phyloP scores from a whole-genome alignment of 331 rosid genomes.

The Malus hybrid region DNA sequence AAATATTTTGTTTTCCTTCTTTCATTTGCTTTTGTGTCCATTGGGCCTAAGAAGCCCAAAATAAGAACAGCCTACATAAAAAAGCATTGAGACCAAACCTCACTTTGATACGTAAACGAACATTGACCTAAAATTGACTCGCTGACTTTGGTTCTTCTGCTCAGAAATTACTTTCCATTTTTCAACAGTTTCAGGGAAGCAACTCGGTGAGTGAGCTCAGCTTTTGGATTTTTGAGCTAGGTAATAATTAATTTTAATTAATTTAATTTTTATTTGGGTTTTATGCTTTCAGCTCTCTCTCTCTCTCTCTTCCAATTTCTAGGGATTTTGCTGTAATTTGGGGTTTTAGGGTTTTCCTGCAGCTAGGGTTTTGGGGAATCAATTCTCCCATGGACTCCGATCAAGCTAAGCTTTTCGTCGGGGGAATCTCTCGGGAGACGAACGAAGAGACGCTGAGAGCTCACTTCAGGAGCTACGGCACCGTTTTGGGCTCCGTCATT shows the following conservation, averaged over 20 bases:
- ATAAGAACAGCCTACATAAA: background rate
- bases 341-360: slow-evolving; percentile 14
- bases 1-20: too few species aligned
- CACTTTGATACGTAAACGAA: background rate
- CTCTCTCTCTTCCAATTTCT: background rate
- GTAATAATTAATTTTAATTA: background rate
- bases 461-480: slow-evolving; percentile 45
- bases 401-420: slow-evolving; percentile 49
- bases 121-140: background rate
- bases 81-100: background rate
- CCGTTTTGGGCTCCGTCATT: slow-evolving; percentile 40
- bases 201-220: background rate
- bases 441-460: slow-evolving; percentile 34
- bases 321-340: slow-evolving; percentile 10
- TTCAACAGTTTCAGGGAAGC: background rate
- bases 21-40: too few species aligned
- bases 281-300: background rate
- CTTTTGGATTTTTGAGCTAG: background rate
- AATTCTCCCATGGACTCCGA: slow-evolving; percentile 47
- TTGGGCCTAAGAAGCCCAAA: background rate
- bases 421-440: slow-evolving; percentile 60
- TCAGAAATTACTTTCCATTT: background rate
- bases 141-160: background rate
- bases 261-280: background rate
- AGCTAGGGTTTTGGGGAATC: slow-evolving; percentile 15